Percentiles rank a stretch among this genome's conserved stretches.
These are phyloP conservation scores for Saccharomycopsis amapae DNA, from an alignment of 805 yeast genomes.

Conservation along the genomic window DNA sequence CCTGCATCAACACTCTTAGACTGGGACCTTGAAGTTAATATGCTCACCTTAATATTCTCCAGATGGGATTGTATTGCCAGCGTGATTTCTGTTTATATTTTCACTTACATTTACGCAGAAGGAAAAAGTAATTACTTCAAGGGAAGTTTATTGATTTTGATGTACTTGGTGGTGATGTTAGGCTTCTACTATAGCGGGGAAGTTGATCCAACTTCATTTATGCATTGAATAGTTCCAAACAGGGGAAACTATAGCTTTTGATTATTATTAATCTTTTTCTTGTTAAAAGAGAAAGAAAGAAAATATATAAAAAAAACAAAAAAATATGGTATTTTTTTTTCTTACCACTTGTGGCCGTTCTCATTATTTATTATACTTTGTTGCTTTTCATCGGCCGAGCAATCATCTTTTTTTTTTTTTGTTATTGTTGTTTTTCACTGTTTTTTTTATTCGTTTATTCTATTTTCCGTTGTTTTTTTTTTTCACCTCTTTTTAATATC, in stretches of 20 bases:
- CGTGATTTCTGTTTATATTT: conserved; percentile 76
- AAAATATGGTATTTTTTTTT: no score
- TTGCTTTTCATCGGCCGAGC: no score
- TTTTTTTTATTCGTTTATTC: no score
- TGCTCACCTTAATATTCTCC: conserved; percentile 85
- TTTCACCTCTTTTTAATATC: no score
- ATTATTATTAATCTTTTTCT: not conserved
- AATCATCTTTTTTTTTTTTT: no score
- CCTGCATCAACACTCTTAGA: conserved; percentile 28
- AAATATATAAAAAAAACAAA: no score
- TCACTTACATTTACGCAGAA: conserved; percentile 91
- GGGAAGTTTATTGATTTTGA: conserved; percentile 78
- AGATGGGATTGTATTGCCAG: conserved; percentile 91
- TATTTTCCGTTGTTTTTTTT: no score
- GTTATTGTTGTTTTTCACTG: no score
- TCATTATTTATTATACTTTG: no score
- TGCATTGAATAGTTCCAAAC: conserved; percentile 4
- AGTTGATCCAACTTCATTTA: conserved; percentile 16
- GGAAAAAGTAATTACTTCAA: conserved; percentile 96
- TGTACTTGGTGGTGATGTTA: conserved; percentile 63
- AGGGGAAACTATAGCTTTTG: not conserved
- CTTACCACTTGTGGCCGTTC: no score
- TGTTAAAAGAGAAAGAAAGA: no score
- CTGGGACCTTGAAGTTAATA: conserved; percentile 16
- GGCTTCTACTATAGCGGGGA: conserved; percentile 71